Conservation (phyloP, 129 eudicot species). For the Helichrysum umbraculigerum region DNA sequence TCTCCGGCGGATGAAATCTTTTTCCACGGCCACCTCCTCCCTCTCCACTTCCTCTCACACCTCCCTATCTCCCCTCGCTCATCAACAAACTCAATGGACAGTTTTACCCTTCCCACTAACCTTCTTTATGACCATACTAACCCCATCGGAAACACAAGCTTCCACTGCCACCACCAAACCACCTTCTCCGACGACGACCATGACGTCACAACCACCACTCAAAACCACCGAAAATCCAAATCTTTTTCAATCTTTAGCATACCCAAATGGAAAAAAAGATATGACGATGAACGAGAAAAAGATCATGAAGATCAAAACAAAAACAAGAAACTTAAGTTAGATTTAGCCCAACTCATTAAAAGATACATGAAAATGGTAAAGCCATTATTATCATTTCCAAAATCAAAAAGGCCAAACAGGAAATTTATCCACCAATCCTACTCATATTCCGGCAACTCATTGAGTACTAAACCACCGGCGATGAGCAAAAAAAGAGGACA, state of each 20-base stretch:
- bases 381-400: conserved; percentile 54
- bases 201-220: not conserved
- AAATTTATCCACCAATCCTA: conserved; percentile 40
- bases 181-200: conserved; percentile 28
- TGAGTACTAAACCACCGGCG: conserved; percentile 23
- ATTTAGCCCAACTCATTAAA: conserved; percentile 54
- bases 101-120: conserved; percentile 61
- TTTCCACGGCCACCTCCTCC: conserved; percentile 90
- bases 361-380: conserved; percentile 72
- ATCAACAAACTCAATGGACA: conserved; percentile 78
- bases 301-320: conserved; percentile 24
- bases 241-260: conserved; percentile 65
- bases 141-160: conserved; percentile 29
- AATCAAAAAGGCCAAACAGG: conserved; percentile 32
- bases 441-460: conserved; percentile 60
- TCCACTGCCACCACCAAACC: conserved; percentile 41
- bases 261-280: conserved; percentile 61
- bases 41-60: conserved; percentile 77
- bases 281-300: conserved; percentile 16
- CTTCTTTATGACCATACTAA: conserved; percentile 28
- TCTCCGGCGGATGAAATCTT: conserved; percentile 94
- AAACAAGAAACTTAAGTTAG: conserved; percentile 50
- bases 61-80: conserved; percentile 66
- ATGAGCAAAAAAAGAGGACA: conserved; percentile 46
- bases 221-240: conserved; percentile 49